Evolutionary conservation across 2,329 filamentous ascomycete species (phyloP).

Genomic region (Blastomyces silverae): DNA sequence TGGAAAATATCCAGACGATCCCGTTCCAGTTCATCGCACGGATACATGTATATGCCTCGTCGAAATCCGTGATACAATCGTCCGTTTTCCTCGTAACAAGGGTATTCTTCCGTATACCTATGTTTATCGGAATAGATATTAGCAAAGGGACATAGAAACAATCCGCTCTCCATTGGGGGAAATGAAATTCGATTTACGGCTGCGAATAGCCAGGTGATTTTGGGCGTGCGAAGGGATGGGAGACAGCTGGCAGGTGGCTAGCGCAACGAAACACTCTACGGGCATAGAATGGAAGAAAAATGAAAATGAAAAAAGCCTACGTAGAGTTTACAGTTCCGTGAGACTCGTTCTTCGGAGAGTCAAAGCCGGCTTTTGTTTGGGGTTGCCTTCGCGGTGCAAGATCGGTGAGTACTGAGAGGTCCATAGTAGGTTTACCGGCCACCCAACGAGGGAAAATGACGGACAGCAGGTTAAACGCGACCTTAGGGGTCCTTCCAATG

Average conservation of each 20-base stretch:
- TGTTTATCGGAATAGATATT: slow-evolving; percentile 14
- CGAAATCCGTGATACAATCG: slow-evolving; percentile 63
- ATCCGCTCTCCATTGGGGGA: no score
- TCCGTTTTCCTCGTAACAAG: slow-evolving; percentile 57
- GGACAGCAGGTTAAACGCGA: background rate
- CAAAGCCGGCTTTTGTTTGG: slow-evolving; percentile 16
- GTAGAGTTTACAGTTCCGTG: background rate
- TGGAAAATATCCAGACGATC: slow-evolving; percentile 78
- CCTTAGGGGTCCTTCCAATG: background rate
- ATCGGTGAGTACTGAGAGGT: slow-evolving; percentile 22
- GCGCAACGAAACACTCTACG: background rate
- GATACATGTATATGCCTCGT: slow-evolving; percentile 65
- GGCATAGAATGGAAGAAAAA: background rate
- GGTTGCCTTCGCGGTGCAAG: slow-evolving; percentile 16
- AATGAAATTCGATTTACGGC: background rate
- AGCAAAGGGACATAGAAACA: slow-evolving; percentile 3
- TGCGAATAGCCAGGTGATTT: background rate
- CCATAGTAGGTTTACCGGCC: slow-evolving; percentile 16
- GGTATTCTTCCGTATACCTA: slow-evolving; percentile 35
- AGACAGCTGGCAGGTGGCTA: background rate
- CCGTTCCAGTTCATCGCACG: slow-evolving; percentile 69
- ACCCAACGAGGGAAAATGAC: background rate
- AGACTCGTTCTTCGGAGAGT: slow-evolving; percentile 14
- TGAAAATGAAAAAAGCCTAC: background rate
- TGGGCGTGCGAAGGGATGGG: background rate